phyloP scores from a whole-genome alignment of 305 asterid species.

The Fraxinus albicans region DNA sequence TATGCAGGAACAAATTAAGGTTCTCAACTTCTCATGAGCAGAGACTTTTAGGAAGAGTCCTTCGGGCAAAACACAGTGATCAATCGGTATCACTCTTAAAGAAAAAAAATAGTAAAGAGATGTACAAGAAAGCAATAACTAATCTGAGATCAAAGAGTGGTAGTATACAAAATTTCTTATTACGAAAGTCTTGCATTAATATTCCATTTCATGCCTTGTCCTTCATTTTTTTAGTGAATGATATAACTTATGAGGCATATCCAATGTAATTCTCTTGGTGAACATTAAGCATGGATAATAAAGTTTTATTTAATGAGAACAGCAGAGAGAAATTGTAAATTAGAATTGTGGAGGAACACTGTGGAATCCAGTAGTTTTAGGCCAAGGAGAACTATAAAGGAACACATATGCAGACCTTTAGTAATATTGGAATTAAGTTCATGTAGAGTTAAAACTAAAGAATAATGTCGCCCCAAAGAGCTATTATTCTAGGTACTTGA shows the following conservation, averaged over 20 bases:
- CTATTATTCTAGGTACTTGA: neutral
- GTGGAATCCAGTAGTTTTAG: neutral
- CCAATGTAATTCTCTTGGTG: neutral
- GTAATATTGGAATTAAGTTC: neutral
- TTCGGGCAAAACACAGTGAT: neutral
- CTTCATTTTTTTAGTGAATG: neutral
- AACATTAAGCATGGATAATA: neutral
- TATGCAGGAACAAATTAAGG: constrained; percentile 1
- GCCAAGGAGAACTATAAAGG: neutral
- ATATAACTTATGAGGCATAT: neutral
- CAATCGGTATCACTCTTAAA: neutral
- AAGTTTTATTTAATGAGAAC: neutral
- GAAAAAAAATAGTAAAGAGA: neutral
- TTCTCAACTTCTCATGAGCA: neutral
- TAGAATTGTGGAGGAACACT: neutral
- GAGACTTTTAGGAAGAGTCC: neutral
- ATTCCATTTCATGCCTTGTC: neutral
- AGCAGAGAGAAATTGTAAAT: neutral
- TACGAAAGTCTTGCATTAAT: neutral
- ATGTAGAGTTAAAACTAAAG: neutral
- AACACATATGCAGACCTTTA: neutral
- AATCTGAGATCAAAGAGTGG: neutral
- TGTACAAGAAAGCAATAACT: neutral
- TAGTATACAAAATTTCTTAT: neutral
- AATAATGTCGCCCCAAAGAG: neutral